Evolutionary conservation across 306 rosid species (phyloP), one percentile per base, ranked within the genome.

Genomic region (Vigna hirtella): DNA sequence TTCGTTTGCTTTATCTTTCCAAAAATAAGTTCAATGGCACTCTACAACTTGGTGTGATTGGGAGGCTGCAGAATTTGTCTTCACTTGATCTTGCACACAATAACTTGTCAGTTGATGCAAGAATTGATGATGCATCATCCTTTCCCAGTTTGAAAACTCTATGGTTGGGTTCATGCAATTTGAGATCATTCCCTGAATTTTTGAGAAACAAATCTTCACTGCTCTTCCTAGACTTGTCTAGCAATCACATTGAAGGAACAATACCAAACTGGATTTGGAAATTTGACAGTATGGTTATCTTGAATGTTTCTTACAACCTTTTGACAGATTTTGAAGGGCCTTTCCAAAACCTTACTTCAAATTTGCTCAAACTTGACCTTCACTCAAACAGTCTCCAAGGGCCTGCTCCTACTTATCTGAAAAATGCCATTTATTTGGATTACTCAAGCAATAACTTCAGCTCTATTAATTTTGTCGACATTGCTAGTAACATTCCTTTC

Each of bases 11-110:
- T 66, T 57, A 1, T 20, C 32, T 0, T 18, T 7, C 0, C 24
- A 1, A 75, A 50, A 86, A 89, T 86, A 89, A 84, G 20, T 76
- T 86, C 40, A 79, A 11, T 0, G 90, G 87, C 48, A 47, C 53
- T 2, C 3, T 74, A 9, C 38, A 30, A 0, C 78, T 86, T 1
- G 6, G 28, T 14, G 1, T 0, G 50, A 1, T 88, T 64, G 22
- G 5, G 42, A 50, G 30, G 62, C n/a, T 70, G 47, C 48, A n/a
- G 51, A 50, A 70, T 70, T 30, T 70, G 28, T 48, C n/a, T 17
- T 0, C 48, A 32, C 75, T 70, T 0, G 75, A 70, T 32, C 28
- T 70, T 49, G 5, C 28, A 10, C 48, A 70, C 47, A 70, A 70
- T 36, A 30, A 70, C 62, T 32, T 70, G 62, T 51, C 18, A n/a